Base-by-base conservation (phyloP, 1,139 yeast species). In the Kurtzmaniella quercitrusa region DNA sequence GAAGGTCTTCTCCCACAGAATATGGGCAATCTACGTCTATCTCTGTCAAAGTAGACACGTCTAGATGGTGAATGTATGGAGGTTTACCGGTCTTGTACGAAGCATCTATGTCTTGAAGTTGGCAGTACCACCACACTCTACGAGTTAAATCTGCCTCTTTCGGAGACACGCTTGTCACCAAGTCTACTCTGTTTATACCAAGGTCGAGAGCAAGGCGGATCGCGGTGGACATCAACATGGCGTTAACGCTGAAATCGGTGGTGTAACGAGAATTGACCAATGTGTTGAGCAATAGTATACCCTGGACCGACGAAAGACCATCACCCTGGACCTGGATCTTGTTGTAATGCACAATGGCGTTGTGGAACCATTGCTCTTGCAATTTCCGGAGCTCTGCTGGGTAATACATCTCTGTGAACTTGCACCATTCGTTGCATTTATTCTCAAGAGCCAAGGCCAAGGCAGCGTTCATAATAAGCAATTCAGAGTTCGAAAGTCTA, bases 391-490 rank as follows among this genome's bases (percentile, higher is more conserved):
- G 38, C n/a, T 44, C 41, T 19, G 27, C 44, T 18, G 18, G 14
- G 19, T 44, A 23, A 34, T 44, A 44, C 9, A 31, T 23, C 25
- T 44, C 46, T 11, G 46, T 41, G 12, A 21, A 38, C 18, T 44
- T 44, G 15, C 37, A 29, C 46, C 37, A 34, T 38, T 36, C 38
- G 41, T 29, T 17, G 11, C 4, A 33, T n/a, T 37, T 34, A 19
- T 44, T 45, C 23, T 34, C 40, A 3, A 44, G 7, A 4, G 46
- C 34, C 2, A 44, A 9, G 2, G 68, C 52, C 17, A 71, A 48
- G 1, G 63, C 57, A 21, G 61, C 51, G 8, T 65, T 59, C 70
- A 70, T 68, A 7, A 60, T 58, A 43, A 71, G 54, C 25, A 65
- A 54, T 43, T 68, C 72, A 0, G 71, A 59, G 15, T 55, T 48